Evolutionary conservation across 345 rosid species (phyloP).

Genomic region (Heritiera littoralis): DNA sequence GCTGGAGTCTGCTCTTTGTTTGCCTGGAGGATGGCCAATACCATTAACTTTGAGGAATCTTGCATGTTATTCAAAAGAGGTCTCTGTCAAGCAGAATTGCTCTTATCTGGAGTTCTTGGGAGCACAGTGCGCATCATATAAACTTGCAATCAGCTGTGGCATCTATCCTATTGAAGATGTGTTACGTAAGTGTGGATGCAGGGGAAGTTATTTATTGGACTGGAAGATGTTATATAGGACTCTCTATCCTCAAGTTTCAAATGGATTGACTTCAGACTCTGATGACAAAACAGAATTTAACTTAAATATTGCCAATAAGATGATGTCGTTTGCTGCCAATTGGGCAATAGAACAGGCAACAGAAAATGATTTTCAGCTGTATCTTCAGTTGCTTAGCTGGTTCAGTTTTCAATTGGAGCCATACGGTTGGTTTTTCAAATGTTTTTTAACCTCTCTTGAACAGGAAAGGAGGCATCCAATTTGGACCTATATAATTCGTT

Average conservation of each 20-base stretch:
- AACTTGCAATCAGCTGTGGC: constrained; percentile 29
- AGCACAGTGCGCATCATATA: constrained; percentile 53
- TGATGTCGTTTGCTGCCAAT: constrained; percentile 66
- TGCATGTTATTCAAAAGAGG: constrained; percentile 60
- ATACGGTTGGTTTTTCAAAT: constrained; percentile 39
- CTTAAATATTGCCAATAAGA: constrained; percentile 42
- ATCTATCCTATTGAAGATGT: constrained; percentile 26
- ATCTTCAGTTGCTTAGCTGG: constrained; percentile 73
- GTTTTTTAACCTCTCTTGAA: constrained; percentile 46
- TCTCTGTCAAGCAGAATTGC: constrained; percentile 73
- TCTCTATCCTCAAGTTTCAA: constrained; percentile 50
- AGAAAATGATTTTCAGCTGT: constrained; percentile 60
- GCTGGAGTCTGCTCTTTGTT: constrained; percentile 39
- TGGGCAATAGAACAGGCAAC: constrained; percentile 89
- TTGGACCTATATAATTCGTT: constrained; percentile 54
- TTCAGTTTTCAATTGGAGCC: constrained; percentile 55
- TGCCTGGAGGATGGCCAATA: constrained; percentile 91
- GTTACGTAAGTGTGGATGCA: constrained; percentile 28
- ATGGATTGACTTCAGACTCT: constrained; percentile 15
- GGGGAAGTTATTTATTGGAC: constrained; percentile 38
- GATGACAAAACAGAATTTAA: constrained; percentile 25
- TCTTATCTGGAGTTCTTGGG: constrained; percentile 79
- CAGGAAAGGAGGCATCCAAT: constrained; percentile 70
- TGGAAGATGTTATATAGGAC: constrained; percentile 32
- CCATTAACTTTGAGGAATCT: constrained; percentile 65